Percentiles rank a stretch among this genome's conserved stretches.
These are phyloP conservation scores for Eutrema heterophyllum DNA, from an alignment of 345 rosid genomes.

Conservation along the genomic window DNA sequence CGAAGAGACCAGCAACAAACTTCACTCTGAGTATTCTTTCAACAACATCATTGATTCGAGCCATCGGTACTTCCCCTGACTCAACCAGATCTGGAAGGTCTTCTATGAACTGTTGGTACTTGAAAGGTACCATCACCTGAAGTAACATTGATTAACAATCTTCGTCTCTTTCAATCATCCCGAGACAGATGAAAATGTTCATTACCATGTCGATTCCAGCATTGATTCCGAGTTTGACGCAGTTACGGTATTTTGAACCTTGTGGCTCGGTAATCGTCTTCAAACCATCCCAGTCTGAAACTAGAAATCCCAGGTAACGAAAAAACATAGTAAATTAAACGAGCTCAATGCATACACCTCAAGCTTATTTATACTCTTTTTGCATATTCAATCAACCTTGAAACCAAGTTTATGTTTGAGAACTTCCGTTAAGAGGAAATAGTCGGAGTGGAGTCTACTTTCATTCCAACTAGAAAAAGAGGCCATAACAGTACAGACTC, in stretches of 20 bases:
- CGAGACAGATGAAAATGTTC: background rate
- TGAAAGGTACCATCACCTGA: constrained; percentile 83
- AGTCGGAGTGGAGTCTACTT: constrained; percentile 54
- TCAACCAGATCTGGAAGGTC: constrained; percentile 51
- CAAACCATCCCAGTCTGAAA: constrained; percentile 82
- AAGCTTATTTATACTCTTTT: background rate
- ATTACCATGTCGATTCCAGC: constrained; percentile 94
- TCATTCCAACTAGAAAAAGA: constrained; percentile 92
- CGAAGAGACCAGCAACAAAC: constrained; percentile 76
- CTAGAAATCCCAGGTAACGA: constrained; percentile 56
- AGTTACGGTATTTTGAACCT: constrained; percentile 59
- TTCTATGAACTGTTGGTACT: constrained; percentile 46
- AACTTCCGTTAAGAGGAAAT: constrained; percentile 66
- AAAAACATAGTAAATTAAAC: background rate
- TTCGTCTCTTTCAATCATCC: background rate
- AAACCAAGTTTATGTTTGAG: constrained; percentile 73
- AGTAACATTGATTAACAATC: constrained; percentile 14
- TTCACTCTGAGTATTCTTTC: constrained; percentile 85
- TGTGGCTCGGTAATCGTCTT: constrained; percentile 52
- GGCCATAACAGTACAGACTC: constrained; percentile 83
- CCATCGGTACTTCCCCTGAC: constrained; percentile 65
- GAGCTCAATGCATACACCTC: background rate
- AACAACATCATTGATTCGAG: constrained; percentile 76
- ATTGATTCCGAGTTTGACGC: constrained; percentile 57
- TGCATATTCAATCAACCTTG: constrained; percentile 41